Evolutionary conservation across 75 land plant genomes (phyloP).

Genomic region (Selaginella moellendorffii): DNA sequence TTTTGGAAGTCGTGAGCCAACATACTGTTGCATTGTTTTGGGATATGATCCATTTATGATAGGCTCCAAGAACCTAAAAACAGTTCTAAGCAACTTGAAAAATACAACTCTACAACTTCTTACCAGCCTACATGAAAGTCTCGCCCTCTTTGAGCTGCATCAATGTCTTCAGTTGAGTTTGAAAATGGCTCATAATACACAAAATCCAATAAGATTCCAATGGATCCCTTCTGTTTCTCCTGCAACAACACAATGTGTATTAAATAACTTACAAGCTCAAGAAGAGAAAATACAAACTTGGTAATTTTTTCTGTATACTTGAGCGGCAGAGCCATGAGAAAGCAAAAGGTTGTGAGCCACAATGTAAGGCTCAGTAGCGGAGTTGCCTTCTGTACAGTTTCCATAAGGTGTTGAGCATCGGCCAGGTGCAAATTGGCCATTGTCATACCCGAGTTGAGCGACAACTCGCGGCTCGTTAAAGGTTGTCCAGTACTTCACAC

Average conservation of each 20-base stretch:
- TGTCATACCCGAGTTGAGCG: conserved; percentile 71
- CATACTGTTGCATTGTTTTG: background rate
- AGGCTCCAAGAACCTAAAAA: conserved; percentile 6
- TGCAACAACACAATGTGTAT: background rate
- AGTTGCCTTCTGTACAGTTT: conserved; percentile 58
- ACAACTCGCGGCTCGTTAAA: conserved; percentile 73
- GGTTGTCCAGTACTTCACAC: conserved; percentile 75
- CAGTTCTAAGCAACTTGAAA: too few species aligned
- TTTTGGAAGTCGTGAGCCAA: background rate
- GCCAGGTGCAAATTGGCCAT: conserved; percentile 56
- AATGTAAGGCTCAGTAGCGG: conserved; percentile 65
- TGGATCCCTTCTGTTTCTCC: background rate
- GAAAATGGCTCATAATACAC: background rate
- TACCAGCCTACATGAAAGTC: conserved; percentile 2
- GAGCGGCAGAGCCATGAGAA: conserved; percentile 32
- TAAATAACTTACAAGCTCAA: too few species aligned
- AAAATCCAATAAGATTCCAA: conserved; percentile 6
- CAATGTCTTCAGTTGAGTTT: conserved; percentile 3
- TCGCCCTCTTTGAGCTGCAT: background rate
- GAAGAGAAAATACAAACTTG: background rate
- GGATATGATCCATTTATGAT: conserved; percentile 1
- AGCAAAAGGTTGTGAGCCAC: conserved; percentile 37
- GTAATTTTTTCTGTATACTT: conserved; percentile 28
- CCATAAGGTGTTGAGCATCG: conserved; percentile 52
- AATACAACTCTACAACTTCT: background rate